Percentiles rank a stretch among this genome's conserved stretches.
phyloP scores from a whole-genome alignment of 257 asterid species.

The Fraxinus pennsylvanica region DNA sequence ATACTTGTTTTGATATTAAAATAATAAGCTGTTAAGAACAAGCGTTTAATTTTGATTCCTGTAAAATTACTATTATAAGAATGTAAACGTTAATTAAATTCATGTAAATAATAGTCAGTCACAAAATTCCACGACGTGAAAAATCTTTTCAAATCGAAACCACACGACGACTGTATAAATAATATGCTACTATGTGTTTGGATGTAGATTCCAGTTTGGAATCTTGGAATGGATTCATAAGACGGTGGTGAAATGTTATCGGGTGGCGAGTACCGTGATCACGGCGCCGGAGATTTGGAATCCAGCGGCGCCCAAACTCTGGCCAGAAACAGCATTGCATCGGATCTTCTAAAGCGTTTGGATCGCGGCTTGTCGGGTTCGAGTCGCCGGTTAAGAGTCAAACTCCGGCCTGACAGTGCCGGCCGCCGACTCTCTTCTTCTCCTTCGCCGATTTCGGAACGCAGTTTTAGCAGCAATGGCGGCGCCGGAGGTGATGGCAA shows the following conservation, averaged over 20 bases:
- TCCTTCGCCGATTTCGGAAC: constrained; percentile 49
- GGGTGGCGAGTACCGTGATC: constrained; percentile 56
- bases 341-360: constrained; percentile 60
- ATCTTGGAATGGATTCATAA: constrained; percentile 25
- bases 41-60: neutral
- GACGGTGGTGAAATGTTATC: constrained; percentile 41
- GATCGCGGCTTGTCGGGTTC: constrained; percentile 55
- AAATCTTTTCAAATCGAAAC: neutral
- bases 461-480: constrained; percentile 28
- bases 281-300: constrained; percentile 70
- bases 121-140: neutral
- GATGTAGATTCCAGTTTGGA: neutral
- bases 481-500: constrained; percentile 20
- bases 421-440: constrained; percentile 35
- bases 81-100: neutral
- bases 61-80: neutral
- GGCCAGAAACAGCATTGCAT: constrained; percentile 40
- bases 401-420: constrained; percentile 35
- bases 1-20: too few species aligned
- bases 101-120: neutral
- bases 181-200: neutral
- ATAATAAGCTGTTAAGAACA: neutral
- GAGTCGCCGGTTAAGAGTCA: constrained; percentile 47
- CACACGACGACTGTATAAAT: neutral
- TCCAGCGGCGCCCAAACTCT: constrained; percentile 41